These are phyloP conservation scores for Plasmodium cynomolgi DNA, from an alignment of 169 alveolate species.

Conservation along the genomic window DNA sequence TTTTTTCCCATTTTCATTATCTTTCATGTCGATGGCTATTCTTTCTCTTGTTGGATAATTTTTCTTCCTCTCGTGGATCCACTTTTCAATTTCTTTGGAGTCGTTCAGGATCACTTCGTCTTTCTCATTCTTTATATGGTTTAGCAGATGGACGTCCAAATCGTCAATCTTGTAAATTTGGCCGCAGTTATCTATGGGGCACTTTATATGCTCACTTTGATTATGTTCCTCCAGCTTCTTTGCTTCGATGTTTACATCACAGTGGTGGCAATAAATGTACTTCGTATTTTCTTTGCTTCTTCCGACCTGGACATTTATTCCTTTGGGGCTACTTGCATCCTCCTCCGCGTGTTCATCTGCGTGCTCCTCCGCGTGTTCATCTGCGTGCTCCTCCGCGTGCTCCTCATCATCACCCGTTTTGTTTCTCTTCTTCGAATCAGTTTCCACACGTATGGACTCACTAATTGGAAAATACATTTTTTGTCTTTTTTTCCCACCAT, in stretches of 20 bases:
- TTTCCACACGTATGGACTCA: not conserved
- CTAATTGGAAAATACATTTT: not conserved
- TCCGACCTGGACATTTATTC: not conserved
- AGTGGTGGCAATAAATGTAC: conserved; percentile 16
- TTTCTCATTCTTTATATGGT: conserved; percentile 64
- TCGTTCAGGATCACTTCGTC: conserved; percentile 47
- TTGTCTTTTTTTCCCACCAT: not conserved
- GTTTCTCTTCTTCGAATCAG: not conserved
- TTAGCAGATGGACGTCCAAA: conserved; percentile 63
- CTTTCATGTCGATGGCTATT: not conserved
- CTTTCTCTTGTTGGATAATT: conserved; percentile 55
- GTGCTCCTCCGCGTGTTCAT: not conserved
- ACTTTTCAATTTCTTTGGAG: conserved; percentile 60
- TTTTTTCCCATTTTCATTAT: conserved; percentile 2
- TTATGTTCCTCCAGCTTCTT: conserved; percentile 24
- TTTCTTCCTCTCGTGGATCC: conserved; percentile 68
- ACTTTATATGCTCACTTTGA: conserved; percentile 39
- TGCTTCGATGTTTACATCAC: conserved; percentile 30
- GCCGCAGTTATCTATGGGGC: conserved; percentile 63
- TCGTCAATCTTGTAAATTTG: conserved; percentile 33
- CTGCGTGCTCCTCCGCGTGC: not conserved
- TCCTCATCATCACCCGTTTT: not conserved
- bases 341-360: not conserved
- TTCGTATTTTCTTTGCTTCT: not conserved
- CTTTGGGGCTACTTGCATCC: not conserved